These are phyloP conservation scores for Ustanciosporium gigantosporum DNA, from an alignment of 1,284 basidiomycete species.

Conservation along the genomic window DNA sequence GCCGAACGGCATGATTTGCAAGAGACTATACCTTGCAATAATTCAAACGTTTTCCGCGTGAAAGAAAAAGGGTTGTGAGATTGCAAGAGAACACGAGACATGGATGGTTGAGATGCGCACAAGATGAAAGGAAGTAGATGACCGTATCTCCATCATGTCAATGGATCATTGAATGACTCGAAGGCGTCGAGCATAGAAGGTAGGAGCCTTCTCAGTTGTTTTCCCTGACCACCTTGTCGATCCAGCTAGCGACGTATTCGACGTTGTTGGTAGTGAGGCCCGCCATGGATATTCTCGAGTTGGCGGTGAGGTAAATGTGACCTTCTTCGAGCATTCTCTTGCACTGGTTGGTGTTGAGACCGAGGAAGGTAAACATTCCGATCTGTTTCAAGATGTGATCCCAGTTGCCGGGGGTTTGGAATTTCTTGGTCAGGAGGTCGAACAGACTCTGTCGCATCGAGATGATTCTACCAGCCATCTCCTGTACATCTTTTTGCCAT, in stretches of 20 bases:
- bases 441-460: conserved; percentile 82
- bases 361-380: conserved; percentile 60
- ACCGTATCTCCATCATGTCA: no score
- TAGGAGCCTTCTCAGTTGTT: conserved; percentile 32
- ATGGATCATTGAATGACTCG: no score
- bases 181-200: no score
- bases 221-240: conserved; percentile 56
- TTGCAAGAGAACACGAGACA: conserved; percentile 12
- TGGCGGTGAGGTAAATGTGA: conserved; percentile 84
- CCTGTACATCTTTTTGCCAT: conserved; percentile 86
- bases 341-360: conserved; percentile 66
- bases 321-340: conserved; percentile 73
- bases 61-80: no score
- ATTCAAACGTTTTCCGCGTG: no score
- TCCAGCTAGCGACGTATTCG: conserved; percentile 57
- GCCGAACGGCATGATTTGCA: no score
- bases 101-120: no score
- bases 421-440: conserved; percentile 75
- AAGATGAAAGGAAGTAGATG: no score
- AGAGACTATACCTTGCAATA: conserved; percentile 1
- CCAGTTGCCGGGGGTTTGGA: conserved; percentile 84
- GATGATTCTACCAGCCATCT: conserved; percentile 90
- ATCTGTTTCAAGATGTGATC: conserved; percentile 67
- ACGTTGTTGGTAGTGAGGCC: conserved; percentile 80
- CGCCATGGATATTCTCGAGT: conserved; percentile 86